phyloP scores from a whole-genome alignment of 2,329 filamentous ascomycete species.

The Trichoderma sp. region DNA sequence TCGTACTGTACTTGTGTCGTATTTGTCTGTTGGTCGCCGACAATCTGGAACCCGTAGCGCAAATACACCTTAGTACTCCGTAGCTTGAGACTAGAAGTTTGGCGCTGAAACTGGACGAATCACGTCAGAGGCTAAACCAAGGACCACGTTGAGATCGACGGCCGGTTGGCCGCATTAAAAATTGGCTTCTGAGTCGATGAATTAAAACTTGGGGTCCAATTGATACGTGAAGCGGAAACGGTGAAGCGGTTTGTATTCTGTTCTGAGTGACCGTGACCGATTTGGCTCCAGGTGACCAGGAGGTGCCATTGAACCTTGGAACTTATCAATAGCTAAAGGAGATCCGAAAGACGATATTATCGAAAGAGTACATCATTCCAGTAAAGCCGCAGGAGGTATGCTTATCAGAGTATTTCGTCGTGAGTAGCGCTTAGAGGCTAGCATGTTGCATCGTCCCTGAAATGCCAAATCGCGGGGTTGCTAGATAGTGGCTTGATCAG shows the following conservation, averaged over 20 bases:
- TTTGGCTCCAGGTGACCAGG: background rate
- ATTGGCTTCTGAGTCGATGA: background rate
- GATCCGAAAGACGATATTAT: background rate
- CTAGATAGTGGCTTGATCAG: background rate
- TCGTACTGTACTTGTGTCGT: background rate
- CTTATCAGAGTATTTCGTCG: background rate
- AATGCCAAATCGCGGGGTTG: background rate
- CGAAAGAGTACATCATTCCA: background rate
- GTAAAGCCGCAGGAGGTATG: background rate
- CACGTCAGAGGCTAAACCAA: background rate
- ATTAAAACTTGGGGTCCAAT: background rate
- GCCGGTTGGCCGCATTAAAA: background rate
- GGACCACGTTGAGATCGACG: constrained; percentile 11
- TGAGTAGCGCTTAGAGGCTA: background rate
- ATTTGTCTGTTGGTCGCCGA: constrained; percentile 7
- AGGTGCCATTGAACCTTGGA: background rate
- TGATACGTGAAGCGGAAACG: background rate
- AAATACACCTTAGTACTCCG: background rate
- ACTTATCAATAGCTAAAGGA: background rate
- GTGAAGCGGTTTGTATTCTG: background rate
- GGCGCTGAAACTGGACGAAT: constrained; percentile 1
- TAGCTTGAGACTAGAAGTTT: background rate
- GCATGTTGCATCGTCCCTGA: background rate
- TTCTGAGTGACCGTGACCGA: background rate
- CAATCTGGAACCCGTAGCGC: constrained; percentile 9